These are phyloP conservation scores for Colletotrichum cuscutae DNA, from an alignment of 2,329 filamentous ascomycete genomes.

Conservation along the genomic window DNA sequence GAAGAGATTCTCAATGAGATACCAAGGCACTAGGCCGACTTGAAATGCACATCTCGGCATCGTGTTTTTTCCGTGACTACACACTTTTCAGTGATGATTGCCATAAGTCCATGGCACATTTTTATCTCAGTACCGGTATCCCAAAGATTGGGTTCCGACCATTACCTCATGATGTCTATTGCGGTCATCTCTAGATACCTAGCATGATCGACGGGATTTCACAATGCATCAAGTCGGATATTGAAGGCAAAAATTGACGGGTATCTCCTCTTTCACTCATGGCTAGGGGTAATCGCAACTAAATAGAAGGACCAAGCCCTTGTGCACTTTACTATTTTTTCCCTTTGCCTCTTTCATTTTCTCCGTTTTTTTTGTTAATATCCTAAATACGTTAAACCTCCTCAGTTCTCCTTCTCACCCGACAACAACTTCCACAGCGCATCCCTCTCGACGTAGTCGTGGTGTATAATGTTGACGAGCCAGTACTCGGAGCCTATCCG, in stretches of 20 bases:
- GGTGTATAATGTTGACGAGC: slow-evolving; percentile 92
- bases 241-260: neutral
- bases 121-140: neutral
- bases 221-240: neutral
- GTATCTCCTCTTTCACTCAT: slow-evolving; percentile 23
- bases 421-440: slow-evolving; percentile 78
- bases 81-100: neutral
- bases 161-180: neutral
- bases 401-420: slow-evolving; percentile 40
- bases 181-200: neutral
- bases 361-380: neutral
- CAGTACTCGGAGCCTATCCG: slow-evolving; percentile 76
- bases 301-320: neutral
- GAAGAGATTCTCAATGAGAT: slow-evolving; percentile 12
- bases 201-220: neutral
- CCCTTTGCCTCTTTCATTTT: neutral
- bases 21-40: slow-evolving; percentile 23
- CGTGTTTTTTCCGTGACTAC: neutral
- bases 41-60: neutral
- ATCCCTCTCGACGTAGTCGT: slow-evolving; percentile 77
- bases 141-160: neutral
- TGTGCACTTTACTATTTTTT: neutral
- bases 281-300: neutral
- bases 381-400: neutral
- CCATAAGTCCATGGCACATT: neutral